Conservation (phyloP, 768 basidiomycete species). For the Rickenella mellea region DNA sequence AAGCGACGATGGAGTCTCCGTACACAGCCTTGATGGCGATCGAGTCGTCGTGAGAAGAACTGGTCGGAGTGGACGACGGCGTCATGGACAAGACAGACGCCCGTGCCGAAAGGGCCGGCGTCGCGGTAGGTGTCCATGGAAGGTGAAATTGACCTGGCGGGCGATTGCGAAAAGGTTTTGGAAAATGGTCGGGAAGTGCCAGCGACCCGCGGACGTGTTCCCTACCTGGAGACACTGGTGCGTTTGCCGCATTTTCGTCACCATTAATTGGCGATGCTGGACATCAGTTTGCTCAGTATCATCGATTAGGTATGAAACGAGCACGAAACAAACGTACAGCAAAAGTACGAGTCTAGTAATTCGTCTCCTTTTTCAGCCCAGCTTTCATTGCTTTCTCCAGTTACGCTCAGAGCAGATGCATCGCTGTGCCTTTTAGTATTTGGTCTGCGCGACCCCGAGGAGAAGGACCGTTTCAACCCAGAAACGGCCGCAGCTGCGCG, state of each 20-base stretch:
- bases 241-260: conserved; percentile 6
- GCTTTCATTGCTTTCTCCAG: conserved; percentile 7
- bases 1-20: conserved; percentile 51
- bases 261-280: conserved; percentile 1
- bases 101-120: conserved; percentile 8
- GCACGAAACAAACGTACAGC: conserved; percentile 20
- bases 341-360: conserved; percentile 32
- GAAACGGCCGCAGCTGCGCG: too few relatives aligned
- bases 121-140: conserved; percentile 14
- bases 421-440: too few relatives aligned
- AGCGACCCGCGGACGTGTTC: conserved; percentile 10
- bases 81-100: conserved; percentile 15
- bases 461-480: neutral
- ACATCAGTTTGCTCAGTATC: too few relatives aligned
- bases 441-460: too few relatives aligned
- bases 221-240: neutral
- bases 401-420: neutral
- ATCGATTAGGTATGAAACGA: conserved; percentile 5
- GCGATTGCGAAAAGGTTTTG: conserved; percentile 20
- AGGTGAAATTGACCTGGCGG: conserved; percentile 19
- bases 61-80: conserved; percentile 22
- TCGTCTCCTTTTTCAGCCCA: conserved; percentile 21
- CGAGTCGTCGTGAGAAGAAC: conserved; percentile 15
- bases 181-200: conserved; percentile 19
- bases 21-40: conserved; percentile 59